Conservation (phyloP, 768 basidiomycete genomes). For the Tricholoma matsutake region DNA sequence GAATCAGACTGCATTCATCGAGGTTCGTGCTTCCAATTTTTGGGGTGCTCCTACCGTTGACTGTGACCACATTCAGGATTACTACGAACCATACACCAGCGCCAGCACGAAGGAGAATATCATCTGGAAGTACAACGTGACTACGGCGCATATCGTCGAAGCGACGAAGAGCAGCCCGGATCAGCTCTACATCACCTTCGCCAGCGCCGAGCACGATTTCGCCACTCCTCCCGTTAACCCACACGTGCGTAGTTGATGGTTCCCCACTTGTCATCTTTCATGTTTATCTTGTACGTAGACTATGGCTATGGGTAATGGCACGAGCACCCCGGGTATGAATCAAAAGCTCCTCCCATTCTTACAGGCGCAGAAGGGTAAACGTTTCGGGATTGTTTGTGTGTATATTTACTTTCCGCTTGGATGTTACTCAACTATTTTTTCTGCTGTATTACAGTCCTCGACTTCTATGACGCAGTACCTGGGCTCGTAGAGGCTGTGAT, state of each 20-base stretch:
- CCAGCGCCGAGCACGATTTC: constrained; percentile 38
- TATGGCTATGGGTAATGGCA: constrained; percentile 42
- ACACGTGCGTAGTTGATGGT: constrained; percentile 20
- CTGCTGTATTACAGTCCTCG: constrained; percentile 34
- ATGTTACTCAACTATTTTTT: background rate
- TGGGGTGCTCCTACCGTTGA: background rate
- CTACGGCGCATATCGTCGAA: constrained; percentile 38
- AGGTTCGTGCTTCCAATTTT: constrained; percentile 22
- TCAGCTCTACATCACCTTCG: constrained; percentile 47
- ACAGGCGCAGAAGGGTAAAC: constrained; percentile 36
- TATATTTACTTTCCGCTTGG: constrained; percentile 6
- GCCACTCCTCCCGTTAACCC: constrained; percentile 35
- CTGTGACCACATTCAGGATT: constrained; percentile 27
- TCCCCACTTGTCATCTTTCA: background rate
- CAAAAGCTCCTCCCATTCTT: constrained; percentile 43
- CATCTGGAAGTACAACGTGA: constrained; percentile 40
- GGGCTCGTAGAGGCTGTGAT: constrained; percentile 46
- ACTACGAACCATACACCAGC: constrained; percentile 35
- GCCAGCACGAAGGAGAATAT: constrained; percentile 37
- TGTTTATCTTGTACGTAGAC: constrained; percentile 22
- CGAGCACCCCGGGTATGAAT: constrained; percentile 37
- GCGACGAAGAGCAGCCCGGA: constrained; percentile 36
- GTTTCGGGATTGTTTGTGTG: constrained; percentile 47
- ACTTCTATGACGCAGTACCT: constrained; percentile 45
- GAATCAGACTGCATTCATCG: constrained; percentile 41